Evolutionary conservation across 805 yeast genomes (phyloP).

Genomic region (Monosporozyma unispora): DNA sequence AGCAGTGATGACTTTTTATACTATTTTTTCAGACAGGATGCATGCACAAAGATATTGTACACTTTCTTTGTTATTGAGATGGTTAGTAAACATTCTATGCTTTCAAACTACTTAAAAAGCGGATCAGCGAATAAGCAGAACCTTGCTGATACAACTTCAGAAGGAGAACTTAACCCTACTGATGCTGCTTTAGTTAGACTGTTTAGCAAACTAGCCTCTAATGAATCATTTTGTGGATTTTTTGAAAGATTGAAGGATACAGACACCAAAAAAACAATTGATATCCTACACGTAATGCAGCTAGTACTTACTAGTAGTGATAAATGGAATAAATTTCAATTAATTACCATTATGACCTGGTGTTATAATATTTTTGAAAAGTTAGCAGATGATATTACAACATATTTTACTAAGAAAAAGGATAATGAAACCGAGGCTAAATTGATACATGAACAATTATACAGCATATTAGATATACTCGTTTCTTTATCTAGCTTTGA

Average conservation of each 20-base stretch:
- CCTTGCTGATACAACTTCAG: background rate
- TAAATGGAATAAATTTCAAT: slow-evolving; percentile 31
- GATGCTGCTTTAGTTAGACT: slow-evolving; percentile 20
- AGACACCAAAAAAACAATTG: slow-evolving; percentile 8
- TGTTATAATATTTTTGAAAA: slow-evolving; percentile 27
- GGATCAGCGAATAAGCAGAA: background rate
- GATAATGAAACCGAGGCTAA: slow-evolving; percentile 14
- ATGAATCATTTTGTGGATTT: slow-evolving; percentile 32
- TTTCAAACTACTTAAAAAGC: slow-evolving; percentile 5
- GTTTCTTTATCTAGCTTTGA: slow-evolving; percentile 28
- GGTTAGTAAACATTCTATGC: slow-evolving; percentile 9
- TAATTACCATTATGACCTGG: slow-evolving; percentile 35
- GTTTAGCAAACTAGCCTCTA: slow-evolving; percentile 24
- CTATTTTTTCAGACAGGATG: slow-evolving; percentile 15
- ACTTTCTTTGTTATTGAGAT: slow-evolving; percentile 14
- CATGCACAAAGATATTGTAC: slow-evolving; percentile 11
- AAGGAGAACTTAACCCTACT: slow-evolving; percentile 3
- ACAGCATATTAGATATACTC: slow-evolving; percentile 28
- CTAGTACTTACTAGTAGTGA: slow-evolving; percentile 31
- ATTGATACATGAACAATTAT: slow-evolving; percentile 23
- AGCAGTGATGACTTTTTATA: slow-evolving; percentile 21
- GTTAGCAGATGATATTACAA: slow-evolving; percentile 13
- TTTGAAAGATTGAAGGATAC: slow-evolving; percentile 11
- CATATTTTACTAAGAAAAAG: slow-evolving; percentile 18
- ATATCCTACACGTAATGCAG: slow-evolving; percentile 22